Evolutionary conservation across 2,329 filamentous ascomycete species (phyloP).

Genomic region (Colletotrichum camelliae): DNA sequence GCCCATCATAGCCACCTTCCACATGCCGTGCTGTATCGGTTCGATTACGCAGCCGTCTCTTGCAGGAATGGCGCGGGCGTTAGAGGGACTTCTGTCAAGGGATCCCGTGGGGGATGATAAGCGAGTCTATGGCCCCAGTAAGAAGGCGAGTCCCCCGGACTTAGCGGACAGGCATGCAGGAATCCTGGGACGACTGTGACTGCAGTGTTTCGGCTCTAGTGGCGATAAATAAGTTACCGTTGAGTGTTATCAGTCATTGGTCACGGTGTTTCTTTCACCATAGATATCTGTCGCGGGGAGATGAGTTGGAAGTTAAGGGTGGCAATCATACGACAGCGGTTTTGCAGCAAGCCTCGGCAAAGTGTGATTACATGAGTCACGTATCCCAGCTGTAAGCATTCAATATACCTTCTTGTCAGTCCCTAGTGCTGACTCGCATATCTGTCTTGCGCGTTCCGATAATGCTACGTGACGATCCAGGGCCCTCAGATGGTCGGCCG

Average conservation of each 20-base stretch:
- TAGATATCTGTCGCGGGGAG: neutral
- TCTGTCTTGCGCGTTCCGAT: neutral
- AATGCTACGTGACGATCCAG: neutral
- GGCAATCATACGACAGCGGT: neutral
- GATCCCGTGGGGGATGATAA: neutral
- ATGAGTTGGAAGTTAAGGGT: neutral
- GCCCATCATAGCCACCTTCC: neutral
- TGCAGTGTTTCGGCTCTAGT: neutral
- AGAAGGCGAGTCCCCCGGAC: neutral
- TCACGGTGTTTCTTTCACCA: neutral
- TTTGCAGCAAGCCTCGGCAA: neutral
- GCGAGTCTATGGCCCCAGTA: neutral
- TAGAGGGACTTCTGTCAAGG: neutral
- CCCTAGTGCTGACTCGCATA: neutral
- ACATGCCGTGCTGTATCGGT: neutral
- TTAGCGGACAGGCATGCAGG: neutral
- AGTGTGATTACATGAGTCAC: neutral
- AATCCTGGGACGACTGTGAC: neutral
- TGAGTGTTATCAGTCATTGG: neutral
- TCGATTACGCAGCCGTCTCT: neutral
- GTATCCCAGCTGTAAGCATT: neutral
- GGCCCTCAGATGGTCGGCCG: neutral
- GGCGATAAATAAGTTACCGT: neutral
- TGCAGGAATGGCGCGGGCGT: neutral
- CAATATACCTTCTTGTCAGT: neutral